Base-by-base conservation (phyloP, 2,329 filamentous ascomycete species). In the Colletotrichum sojae region DNA sequence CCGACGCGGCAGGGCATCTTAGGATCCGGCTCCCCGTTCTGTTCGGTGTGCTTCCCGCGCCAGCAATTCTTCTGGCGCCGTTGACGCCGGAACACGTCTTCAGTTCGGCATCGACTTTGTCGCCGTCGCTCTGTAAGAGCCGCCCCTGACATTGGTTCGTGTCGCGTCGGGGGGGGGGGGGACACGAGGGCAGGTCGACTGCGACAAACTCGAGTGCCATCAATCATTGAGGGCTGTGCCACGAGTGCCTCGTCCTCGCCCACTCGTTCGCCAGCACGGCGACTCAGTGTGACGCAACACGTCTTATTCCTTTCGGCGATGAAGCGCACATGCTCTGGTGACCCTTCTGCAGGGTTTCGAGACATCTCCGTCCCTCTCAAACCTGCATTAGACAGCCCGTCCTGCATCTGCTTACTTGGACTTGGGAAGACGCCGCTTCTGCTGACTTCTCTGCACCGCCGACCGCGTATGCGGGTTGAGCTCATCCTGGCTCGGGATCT, bases 401-500 rank as follows among this genome's bases (percentile, higher is more conserved):
- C 55, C 56, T 61, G 64, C 64, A 22, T 67, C 43, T 61, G 49
- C 61, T 40, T 43, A 49, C 36, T 39, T 25, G 45, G 18, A 20
- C 5, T 12, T 20, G 49, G 16, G 22, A 53, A 46, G 40, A 39
- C 25, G 22, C 61, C 31, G 12, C 25, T 68, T 39, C 49, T 56
- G 36, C 62, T 60, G 40, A 48, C 40, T 69, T 57, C 36, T 56
- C 49, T 56, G 51, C 51, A 46, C 49, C 36, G 36, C 27, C 58
- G 36, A 52, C 54, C 58, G 45, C 55, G 20, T 55, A 52, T 65
- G 54, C 45, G 52, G 43, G 40, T 43, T 59, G 60, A 27, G 48
- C 45, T 48, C 65, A 52, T 56, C 64, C 67, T 58, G 69, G 67
- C 56, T 63, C 49, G 48, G 52, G 25, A 56, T 62, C 51, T 48